These are phyloP conservation scores for Daldinia vernicosa DNA, from an alignment of 495 filamentous ascomycete genomes.

Conservation along the genomic window DNA sequence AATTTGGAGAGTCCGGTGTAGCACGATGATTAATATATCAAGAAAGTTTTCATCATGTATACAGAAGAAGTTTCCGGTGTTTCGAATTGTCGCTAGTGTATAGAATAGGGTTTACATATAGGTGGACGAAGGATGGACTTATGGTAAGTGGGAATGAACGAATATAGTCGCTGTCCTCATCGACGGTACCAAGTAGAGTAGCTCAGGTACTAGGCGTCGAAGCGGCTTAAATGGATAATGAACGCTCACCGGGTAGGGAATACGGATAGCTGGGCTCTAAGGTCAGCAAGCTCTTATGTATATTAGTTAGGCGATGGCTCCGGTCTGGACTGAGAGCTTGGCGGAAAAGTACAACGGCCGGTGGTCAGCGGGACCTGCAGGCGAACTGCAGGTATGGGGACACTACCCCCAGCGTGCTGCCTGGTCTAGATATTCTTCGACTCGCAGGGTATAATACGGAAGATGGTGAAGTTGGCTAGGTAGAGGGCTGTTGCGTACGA, in stretches of 20 bases:
- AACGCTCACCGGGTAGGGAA: constrained; percentile 15
- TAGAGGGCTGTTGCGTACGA: constrained; percentile 22
- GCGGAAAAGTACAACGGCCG: constrained; percentile 17
- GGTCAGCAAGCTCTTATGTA: constrained; percentile 28
- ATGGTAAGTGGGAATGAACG: constrained; percentile 27
- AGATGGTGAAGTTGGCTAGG: constrained; percentile 19
- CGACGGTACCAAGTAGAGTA: constrained; percentile 5
- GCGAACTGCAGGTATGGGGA: constrained; percentile 21
- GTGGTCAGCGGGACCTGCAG: constrained; percentile 39
- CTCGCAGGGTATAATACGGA: constrained; percentile 22
- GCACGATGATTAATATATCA: constrained; percentile 1
- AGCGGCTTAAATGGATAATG: constrained; percentile 4
- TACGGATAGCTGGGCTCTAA: constrained; percentile 7
- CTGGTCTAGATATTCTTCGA: constrained; percentile 24
- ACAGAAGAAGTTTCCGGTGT: neutral
- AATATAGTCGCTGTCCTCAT: constrained; percentile 16
- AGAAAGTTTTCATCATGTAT: constrained; percentile 10
- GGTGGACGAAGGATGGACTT: constrained; percentile 28
- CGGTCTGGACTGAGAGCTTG: constrained; percentile 33
- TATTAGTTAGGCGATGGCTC: constrained; percentile 27
- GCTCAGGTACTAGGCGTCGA: constrained; percentile 8
- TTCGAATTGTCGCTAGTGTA: neutral
- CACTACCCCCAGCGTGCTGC: constrained; percentile 7
- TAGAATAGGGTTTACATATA: neutral
- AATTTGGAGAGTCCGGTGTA: neutral